These are phyloP conservation scores for Annulohypoxylon maeteangense DNA, from an alignment of 495 filamentous ascomycete genomes.

Conservation along the genomic window DNA sequence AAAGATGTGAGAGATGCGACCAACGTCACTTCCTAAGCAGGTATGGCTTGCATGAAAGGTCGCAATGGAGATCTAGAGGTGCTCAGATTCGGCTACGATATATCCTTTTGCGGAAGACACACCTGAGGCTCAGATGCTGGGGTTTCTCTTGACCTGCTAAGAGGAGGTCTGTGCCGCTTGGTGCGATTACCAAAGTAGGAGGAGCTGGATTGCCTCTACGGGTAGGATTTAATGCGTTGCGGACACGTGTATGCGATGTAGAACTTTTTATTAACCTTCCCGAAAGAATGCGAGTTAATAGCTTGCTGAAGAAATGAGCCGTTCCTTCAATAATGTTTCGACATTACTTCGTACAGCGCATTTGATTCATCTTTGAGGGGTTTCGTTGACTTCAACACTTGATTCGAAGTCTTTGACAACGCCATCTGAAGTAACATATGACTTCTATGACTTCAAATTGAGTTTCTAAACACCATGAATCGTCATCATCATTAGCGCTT, in stretches of 20 bases:
- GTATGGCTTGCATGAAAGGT: conserved; percentile 35
- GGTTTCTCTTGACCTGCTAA: neutral
- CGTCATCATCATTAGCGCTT: conserved; percentile 23
- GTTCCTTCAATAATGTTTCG: neutral
- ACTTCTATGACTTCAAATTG: conserved; percentile 8
- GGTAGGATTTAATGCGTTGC: conserved; percentile 13
- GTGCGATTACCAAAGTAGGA: conserved; percentile 12
- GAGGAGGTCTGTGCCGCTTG: conserved; percentile 20
- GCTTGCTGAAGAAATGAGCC: neutral
- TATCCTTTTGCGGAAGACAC: conserved; percentile 15
- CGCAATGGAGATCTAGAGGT: conserved; percentile 22
- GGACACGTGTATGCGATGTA: conserved; percentile 8
- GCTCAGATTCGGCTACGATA: conserved; percentile 14
- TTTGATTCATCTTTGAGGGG: neutral
- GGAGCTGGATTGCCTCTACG: conserved; percentile 5
- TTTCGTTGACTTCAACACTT: neutral
- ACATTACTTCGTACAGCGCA: neutral
- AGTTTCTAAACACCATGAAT: conserved; percentile 1
- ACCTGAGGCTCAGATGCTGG: conserved; percentile 13
- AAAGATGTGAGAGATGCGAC: conserved; percentile 3
- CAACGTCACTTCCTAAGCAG: conserved; percentile 1
- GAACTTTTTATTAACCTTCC: conserved; percentile 4
- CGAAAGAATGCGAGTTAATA: neutral
- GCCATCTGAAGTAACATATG: neutral
- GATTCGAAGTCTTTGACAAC: neutral